Base-by-base conservation (phyloP, 2,329 filamentous ascomycete species). In the Colletotrichum shisoi region DNA sequence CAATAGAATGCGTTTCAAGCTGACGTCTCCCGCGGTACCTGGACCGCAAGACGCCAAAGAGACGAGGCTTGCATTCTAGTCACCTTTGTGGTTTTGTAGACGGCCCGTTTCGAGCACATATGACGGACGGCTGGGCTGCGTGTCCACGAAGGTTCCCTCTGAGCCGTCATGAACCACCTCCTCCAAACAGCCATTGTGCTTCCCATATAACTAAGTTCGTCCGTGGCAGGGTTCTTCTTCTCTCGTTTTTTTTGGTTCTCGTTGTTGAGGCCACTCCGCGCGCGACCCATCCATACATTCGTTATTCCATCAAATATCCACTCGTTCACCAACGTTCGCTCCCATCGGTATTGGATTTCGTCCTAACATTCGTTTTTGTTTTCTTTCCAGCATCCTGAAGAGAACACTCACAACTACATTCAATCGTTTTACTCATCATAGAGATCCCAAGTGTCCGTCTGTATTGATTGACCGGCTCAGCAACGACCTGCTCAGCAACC, bases 101-200 rank as follows among this genome's bases (percentile, higher is more conserved):
- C 19, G 56, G 27, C 21, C 45, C 34, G 46, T 19, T 59, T 40
- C 13, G 42, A 24, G 34, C 15, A 17, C 39, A 49, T 34, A 59
- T 51, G 57, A 59, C 57, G 57, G 57, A 59, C 45, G 57, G 45
- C 34, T n/a, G 19, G 57, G 57, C 57, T 59, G 57, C 13, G n/a
- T 40, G 45, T 12, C 57, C 57, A 21, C 44, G 57, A 59, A 40
- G 57, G 57, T 59, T 59, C 57, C 49, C 57, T 40, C n/a, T 17
- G 11, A 3, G 49, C 49, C 49, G 7, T n/a, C 12, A 17, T 40
- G 39, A 3, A 39, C 44, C 13, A 6, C 13, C 19, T 19, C 11
- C 15, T 21, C 21, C 13, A n/a, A 27, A 49, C 48, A 34, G 15
- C n/a, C n/a, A 27, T 9, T 11, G 12, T 40, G 31, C 2, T 31